Percentiles rank a stretch among this genome's conserved stretches.
Conservation (phyloP, 805 yeast genomes). For the Lipomyces oligophaga region DNA sequence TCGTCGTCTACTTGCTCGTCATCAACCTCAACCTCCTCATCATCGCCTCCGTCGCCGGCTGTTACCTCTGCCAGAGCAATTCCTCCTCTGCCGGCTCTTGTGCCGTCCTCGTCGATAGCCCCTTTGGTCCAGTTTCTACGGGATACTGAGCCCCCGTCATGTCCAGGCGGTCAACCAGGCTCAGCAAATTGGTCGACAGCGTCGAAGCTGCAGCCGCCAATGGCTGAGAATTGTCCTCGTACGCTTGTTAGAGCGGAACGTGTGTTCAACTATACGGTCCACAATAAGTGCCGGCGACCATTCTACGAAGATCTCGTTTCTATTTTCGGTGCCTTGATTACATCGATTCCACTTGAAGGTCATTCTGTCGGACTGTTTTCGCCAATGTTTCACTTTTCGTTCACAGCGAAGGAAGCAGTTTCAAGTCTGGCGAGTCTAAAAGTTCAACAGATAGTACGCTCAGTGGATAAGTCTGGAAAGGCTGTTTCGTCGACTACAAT, state of each 20-base stretch:
- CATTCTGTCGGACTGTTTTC: slow-evolving; percentile 35
- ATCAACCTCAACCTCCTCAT: not conserved
- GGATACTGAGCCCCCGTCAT: slow-evolving; percentile 9
- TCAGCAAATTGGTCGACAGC: not conserved
- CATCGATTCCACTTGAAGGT: slow-evolving; percentile 43
- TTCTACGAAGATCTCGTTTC: slow-evolving; percentile 49
- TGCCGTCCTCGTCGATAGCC: slow-evolving; percentile 1
- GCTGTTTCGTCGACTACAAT: slow-evolving; percentile 40
- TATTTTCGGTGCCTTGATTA: slow-evolving; percentile 52
- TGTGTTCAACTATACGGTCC: slow-evolving; percentile 13
- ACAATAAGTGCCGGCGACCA: slow-evolving; percentile 10
- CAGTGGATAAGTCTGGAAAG: slow-evolving; percentile 28
- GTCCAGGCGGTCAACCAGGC: not conserved
- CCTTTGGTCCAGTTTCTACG: slow-evolving; percentile 9
- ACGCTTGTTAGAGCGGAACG: slow-evolving; percentile 20
- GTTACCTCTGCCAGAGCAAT: not conserved
- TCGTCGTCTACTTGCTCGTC: not conserved
- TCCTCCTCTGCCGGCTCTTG: not conserved
- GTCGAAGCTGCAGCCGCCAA: not conserved
- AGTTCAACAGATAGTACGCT: slow-evolving; percentile 47
- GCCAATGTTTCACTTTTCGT: slow-evolving; percentile 50
- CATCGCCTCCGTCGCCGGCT: not conserved
- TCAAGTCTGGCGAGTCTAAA: slow-evolving; percentile 47
- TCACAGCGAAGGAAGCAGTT: slow-evolving; percentile 51
- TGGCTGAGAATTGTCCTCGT: slow-evolving; percentile 1